A percentile compares a stretch with the other conserved stretches of the same genome.
These are phyloP conservation scores for Skeletonema marinoi DNA, from an alignment of 108 stramenopile species.

Conservation along the genomic window DNA sequence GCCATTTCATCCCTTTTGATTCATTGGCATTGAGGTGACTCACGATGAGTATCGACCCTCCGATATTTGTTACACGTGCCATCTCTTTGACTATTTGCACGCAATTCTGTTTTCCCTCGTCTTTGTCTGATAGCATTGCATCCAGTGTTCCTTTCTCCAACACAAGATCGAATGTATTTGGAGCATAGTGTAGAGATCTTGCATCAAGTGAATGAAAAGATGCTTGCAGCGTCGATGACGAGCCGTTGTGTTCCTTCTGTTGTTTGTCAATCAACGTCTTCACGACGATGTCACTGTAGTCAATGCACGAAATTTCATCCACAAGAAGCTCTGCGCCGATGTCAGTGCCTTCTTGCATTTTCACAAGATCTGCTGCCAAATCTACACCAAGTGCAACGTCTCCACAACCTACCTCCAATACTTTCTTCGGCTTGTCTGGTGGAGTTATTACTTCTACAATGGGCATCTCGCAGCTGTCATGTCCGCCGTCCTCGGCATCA, in stretches of 20 bases:
- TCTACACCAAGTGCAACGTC: conserved; percentile 72
- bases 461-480: background rate
- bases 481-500: background rate
- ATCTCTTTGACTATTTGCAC: conserved; percentile 65
- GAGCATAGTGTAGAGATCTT: conserved; percentile 46
- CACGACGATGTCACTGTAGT: conserved; percentile 72
- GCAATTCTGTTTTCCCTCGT: conserved; percentile 56
- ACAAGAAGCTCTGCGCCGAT: conserved; percentile 35
- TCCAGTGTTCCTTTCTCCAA: conserved; percentile 89
- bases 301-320: conserved; percentile 61
- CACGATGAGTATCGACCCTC: conserved; percentile 63
- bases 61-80: conserved; percentile 52
- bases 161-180: conserved; percentile 60
- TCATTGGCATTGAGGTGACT: conserved; percentile 75
- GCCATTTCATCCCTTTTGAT: conserved; percentile 63
- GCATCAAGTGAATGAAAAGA: conserved; percentile 65
- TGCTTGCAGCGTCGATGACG: conserved; percentile 16
- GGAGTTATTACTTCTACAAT: background rate
- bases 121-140: conserved; percentile 79
- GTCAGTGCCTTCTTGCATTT: conserved; percentile 15
- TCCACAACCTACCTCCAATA: conserved; percentile 86
- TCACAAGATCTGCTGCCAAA: conserved; percentile 36
- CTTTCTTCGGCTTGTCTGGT: conserved; percentile 47
- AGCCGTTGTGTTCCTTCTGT: conserved; percentile 18
- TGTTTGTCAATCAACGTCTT: conserved; percentile 48